Percentiles rank a stretch among this genome's conserved stretches.
These are phyloP conservation scores for Dalbergia oliveri DNA, from an alignment of 306 rosid species.

Conservation along the genomic window DNA sequence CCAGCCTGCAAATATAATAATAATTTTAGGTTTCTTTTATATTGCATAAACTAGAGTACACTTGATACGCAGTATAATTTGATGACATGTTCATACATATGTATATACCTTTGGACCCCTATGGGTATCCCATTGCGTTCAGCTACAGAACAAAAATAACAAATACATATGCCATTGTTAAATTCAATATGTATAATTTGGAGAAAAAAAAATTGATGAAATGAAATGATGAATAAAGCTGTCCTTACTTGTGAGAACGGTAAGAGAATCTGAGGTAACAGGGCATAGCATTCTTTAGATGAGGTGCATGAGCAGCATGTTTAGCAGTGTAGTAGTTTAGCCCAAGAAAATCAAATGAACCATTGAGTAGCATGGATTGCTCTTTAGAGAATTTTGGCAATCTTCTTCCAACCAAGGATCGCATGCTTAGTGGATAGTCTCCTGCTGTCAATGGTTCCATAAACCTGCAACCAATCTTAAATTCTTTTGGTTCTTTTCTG, in stretches of 20 bases:
- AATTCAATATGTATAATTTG: neutral
- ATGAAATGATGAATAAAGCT: neutral
- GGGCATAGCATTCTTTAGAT: neutral
- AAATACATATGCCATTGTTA: neutral
- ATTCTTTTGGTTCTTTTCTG: neutral
- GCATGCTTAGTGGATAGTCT: slow-evolving; percentile 64
- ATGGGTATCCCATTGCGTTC: slow-evolving; percentile 52
- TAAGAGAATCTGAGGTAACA: slow-evolving; percentile 48
- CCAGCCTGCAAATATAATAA: slow-evolving; percentile 46
- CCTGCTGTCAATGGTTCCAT: slow-evolving; percentile 59
- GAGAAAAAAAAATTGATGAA: neutral
- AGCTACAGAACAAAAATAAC: slow-evolving; percentile 13
- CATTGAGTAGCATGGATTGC: slow-evolving; percentile 51
- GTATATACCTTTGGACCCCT: slow-evolving; percentile 59
- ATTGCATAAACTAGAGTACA: neutral
- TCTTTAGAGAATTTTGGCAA: slow-evolving; percentile 53
- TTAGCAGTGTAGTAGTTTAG: slow-evolving; percentile 59
- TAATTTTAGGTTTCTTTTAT: too few relatives aligned
- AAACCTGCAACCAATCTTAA: slow-evolving; percentile 42
- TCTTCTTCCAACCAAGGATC: slow-evolving; percentile 51
- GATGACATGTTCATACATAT: neutral
- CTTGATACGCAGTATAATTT: neutral
- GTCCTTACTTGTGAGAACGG: slow-evolving; percentile 40
- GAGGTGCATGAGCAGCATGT: slow-evolving; percentile 43
- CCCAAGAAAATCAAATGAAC: slow-evolving; percentile 64